Percentiles rank a stretch among this genome's conserved stretches.
Conservation (phyloP, 805 yeast species). For the Candida golubevii region DNA sequence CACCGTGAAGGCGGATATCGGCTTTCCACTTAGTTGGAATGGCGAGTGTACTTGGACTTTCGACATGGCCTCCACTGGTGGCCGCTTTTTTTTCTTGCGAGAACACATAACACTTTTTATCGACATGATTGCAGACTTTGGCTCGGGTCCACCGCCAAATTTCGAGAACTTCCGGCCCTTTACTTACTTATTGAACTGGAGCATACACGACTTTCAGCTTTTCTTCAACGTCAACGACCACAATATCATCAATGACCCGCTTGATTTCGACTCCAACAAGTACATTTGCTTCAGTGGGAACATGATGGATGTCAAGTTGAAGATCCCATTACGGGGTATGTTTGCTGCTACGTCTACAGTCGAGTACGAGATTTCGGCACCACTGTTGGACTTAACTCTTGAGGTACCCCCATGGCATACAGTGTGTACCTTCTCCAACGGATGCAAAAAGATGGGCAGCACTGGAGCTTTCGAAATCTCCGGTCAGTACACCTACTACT, state of each 20-base stretch:
- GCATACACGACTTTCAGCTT: constrained; percentile 50
- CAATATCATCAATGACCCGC: constrained; percentile 84
- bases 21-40: constrained; percentile 81
- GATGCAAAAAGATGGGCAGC: constrained; percentile 58
- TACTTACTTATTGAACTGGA: constrained; percentile 58
- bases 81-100: constrained; percentile 62
- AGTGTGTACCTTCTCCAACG: constrained; percentile 59
- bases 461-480: constrained; percentile 55
- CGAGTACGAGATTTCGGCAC: constrained; percentile 49
- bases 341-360: constrained; percentile 50
- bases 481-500: constrained; percentile 64
- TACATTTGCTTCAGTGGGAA: constrained; percentile 73
- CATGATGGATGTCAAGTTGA: constrained; percentile 40
- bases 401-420: constrained; percentile 95
- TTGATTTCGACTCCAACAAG: constrained; percentile 76
- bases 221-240: constrained; percentile 79
- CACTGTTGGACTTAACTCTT: constrained; percentile 55
- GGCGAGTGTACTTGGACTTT: constrained; percentile 69
- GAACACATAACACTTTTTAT: constrained; percentile 76
- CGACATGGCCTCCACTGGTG: constrained; percentile 45
- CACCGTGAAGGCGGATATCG: constrained; percentile 49
- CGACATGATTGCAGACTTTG: constrained; percentile 74
- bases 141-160: constrained; percentile 63
- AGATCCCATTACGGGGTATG: constrained; percentile 57
- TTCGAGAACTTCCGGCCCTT: constrained; percentile 79